Evolutionary conservation across 2,329 filamentous ascomycete genomes (phyloP), one percentile per base, ranked within the genome.

Genomic region (Colletotrichum sojae): DNA sequence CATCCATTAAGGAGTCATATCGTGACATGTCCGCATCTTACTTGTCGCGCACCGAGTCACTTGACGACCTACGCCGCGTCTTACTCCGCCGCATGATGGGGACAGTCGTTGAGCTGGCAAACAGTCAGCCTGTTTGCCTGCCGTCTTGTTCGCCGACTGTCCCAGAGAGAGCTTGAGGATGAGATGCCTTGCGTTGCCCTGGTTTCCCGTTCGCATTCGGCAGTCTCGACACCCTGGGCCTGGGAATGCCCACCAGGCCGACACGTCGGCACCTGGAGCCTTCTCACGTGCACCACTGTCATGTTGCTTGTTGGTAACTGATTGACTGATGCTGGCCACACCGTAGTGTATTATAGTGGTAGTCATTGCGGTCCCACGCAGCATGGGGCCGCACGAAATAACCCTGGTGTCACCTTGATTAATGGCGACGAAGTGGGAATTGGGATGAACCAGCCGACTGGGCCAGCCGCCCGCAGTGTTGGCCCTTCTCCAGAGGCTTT

Each of bases 1-100:
- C 55, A 39, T 54, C 56, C 57, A 22, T 56, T 55, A 40, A 60
- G 49, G 62, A 69, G 43, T 69, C 62, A 69, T 60, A 69, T 69
- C 55, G 67, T 69, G 67, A 69, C 67, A 69, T 69, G 67, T 69
- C 62, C 48, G 51, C 62, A 69, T 69, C 62, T 56, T 69, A 69
- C 62, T 69, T 69, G 67, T 51, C 58, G 62, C 51, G 43, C 55
- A 46, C 62, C 55, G 36, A 48, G 56, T 69, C 67, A 69, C 63
- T 67, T 69, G 67, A 69, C 51, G 31, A 36, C 31, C 3, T 36
- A 36, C 10, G 54, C 56, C 60, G 67, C 63, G 60, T 56, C 55
- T 61, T 66, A 56, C 67, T 69, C 67, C 62, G 67, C 67, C 62
- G 55, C 67, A 55, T 51, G 43, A 69, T 45, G 51, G 62, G 63